These are phyloP conservation scores for Kwoniella heveanensis DNA, from an alignment of 768 basidiomycete genomes.

Conservation along the genomic window DNA sequence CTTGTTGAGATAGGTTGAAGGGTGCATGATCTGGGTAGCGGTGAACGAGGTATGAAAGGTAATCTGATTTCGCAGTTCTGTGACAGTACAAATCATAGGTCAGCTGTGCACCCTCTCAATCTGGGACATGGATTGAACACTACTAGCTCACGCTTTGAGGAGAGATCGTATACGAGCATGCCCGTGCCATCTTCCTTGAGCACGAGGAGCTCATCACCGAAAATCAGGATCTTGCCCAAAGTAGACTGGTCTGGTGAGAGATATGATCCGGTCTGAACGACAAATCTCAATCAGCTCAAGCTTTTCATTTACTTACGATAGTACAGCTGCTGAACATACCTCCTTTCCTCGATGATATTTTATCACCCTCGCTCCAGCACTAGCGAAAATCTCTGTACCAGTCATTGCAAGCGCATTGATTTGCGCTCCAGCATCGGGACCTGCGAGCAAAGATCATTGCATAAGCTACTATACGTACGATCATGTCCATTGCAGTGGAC, in stretches of 20 bases:
- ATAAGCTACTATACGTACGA: not conserved
- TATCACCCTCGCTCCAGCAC: conserved; percentile 68
- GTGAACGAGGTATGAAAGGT: conserved; percentile 81
- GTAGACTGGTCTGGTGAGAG: conserved; percentile 30
- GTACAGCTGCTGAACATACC: conserved; percentile 58
- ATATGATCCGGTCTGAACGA: conserved; percentile 23
- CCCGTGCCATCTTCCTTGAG: conserved; percentile 75
- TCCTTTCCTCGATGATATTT: conserved; percentile 89
- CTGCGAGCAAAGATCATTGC: too few species aligned
- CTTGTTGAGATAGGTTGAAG: conserved; percentile 96
- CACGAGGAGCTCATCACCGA: conserved; percentile 78
- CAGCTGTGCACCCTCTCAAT: too few species aligned
- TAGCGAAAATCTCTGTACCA: conserved; percentile 80
- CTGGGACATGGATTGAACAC: too few species aligned
- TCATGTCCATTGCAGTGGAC: too few species aligned
- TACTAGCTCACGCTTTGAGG: conserved; percentile 62
- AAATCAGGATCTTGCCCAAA: conserved; percentile 70
- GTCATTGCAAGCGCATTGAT: conserved; percentile 80
- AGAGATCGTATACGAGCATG: conserved; percentile 76
- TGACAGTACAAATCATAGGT: too few species aligned
- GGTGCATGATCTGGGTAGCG: conserved; percentile 83
- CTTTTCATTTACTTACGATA: too few species aligned
- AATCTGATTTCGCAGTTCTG: conserved; percentile 69
- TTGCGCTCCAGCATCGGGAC: conserved; percentile 73
- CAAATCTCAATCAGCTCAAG: too few species aligned